Conservation (phyloP, 2,329 filamentous ascomycete genomes). For the Pezizomycotina sp. region DNA sequence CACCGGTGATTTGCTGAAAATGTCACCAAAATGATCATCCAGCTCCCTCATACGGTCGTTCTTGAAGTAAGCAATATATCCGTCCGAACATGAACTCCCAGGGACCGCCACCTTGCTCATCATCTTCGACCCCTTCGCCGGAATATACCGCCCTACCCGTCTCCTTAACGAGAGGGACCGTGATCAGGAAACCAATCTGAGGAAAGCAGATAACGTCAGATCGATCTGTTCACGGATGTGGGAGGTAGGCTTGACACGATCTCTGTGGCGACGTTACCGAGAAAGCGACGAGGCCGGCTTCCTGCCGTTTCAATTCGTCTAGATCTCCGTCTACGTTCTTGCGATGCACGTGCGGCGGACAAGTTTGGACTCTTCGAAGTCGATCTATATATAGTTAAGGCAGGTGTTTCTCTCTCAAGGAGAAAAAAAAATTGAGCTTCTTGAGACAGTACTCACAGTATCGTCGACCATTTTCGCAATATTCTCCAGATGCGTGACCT, state of each 20-base stretch:
- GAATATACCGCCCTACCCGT: constrained; percentile 9
- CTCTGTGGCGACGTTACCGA: constrained; percentile 50
- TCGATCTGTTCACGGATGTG: constrained; percentile 39
- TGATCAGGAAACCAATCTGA: constrained; percentile 76
- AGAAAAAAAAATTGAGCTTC: background rate
- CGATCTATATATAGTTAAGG: constrained; percentile 36
- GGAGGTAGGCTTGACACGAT: constrained; percentile 44
- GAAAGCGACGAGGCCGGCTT: constrained; percentile 61
- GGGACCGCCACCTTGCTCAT: constrained; percentile 36
- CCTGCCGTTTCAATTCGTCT: constrained; percentile 60
- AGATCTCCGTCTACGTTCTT: constrained; percentile 55
- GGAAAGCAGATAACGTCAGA: constrained; percentile 73
- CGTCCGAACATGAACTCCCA: constrained; percentile 71
- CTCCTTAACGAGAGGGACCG: constrained; percentile 43
- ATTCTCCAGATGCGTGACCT: constrained; percentile 42
- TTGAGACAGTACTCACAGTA: constrained; percentile 33
- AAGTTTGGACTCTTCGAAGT: constrained; percentile 60
- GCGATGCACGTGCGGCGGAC: constrained; percentile 58
- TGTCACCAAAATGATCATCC: constrained; percentile 66
- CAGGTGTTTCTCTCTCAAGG: background rate
- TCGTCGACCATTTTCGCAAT: constrained; percentile 56
- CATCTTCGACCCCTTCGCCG: constrained; percentile 45
- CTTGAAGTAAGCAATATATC: constrained; percentile 70
- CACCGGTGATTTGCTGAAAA: constrained; percentile 72
- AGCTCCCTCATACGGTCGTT: constrained; percentile 64